Conservation (phyloP, 2,329 filamentous ascomycete genomes). For the Apiospora koreana region DNA sequence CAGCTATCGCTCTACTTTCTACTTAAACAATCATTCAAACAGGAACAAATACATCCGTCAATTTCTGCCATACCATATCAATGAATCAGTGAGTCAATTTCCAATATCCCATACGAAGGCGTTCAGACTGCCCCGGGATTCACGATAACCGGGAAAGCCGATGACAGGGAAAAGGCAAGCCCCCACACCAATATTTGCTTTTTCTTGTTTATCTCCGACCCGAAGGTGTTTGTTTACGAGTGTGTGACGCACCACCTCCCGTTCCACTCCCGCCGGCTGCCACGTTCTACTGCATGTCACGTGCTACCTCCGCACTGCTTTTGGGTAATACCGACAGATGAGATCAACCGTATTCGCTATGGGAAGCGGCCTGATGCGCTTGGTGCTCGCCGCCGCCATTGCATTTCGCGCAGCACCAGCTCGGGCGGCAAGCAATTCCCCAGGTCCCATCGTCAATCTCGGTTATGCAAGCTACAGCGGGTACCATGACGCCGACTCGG, state of each 20-base stretch:
- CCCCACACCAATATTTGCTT: background rate
- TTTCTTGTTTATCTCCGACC: background rate
- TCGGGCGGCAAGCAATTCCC: background rate
- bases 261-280: too few relatives aligned
- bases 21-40: too few relatives aligned
- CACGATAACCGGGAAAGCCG: background rate
- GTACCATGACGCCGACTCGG: slow-evolving; percentile 36
- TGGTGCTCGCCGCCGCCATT: background rate
- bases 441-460: slow-evolving; percentile 37
- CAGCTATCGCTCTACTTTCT: too few relatives aligned
- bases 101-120: background rate
- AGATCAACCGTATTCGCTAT: background rate
- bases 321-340: background rate
- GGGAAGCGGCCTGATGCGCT: background rate
- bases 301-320: too few relatives aligned
- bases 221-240: background rate
- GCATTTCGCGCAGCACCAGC: background rate
- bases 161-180: background rate
- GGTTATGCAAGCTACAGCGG: slow-evolving; percentile 49
- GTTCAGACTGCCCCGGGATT: background rate
- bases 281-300: background rate
- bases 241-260: background rate
- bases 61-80: too few relatives aligned
- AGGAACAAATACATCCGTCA: too few relatives aligned
- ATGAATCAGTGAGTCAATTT: too few relatives aligned